These are phyloP conservation scores for Trichoderma orchidacearum DNA, from an alignment of 495 filamentous ascomycete species.

Conservation along the genomic window DNA sequence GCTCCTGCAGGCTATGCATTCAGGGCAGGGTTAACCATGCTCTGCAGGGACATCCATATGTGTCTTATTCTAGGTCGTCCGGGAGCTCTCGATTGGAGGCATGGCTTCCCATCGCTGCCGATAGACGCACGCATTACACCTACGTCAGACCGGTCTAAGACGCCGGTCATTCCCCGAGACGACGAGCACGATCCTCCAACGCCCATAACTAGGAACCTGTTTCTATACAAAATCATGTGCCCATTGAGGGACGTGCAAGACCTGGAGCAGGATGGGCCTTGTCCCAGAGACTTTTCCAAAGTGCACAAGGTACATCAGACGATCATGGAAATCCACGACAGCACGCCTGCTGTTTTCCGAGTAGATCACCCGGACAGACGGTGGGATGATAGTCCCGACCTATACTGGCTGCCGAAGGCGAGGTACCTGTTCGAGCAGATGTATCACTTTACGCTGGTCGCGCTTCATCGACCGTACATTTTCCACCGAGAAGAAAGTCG, in stretches of 20 bases:
- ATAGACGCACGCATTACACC: constrained; percentile 17
- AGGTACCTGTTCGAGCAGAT: constrained; percentile 32
- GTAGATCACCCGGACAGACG: constrained; percentile 39
- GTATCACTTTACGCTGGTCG: constrained; percentile 39
- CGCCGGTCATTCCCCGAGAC: constrained; percentile 17
- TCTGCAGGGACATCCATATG: constrained; percentile 38
- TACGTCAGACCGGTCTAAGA: constrained; percentile 17
- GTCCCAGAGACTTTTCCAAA: constrained; percentile 28
- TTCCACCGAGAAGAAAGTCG: constrained; percentile 40
- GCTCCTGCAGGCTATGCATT: neutral
- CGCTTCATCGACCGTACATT: constrained; percentile 48
- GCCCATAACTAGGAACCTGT: constrained; percentile 24
- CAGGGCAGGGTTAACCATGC: neutral
- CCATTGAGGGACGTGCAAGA: constrained; percentile 23
- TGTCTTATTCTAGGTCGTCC: constrained; percentile 45
- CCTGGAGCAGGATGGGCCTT: constrained; percentile 37
- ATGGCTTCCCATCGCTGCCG: constrained; percentile 24
- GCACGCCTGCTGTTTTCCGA: constrained; percentile 38
- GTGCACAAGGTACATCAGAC: constrained; percentile 40
- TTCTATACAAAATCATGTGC: constrained; percentile 17
- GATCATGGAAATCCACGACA: constrained; percentile 29
- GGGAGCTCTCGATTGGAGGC: constrained; percentile 33
- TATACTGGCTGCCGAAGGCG: constrained; percentile 37
- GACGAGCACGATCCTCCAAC: constrained; percentile 26
- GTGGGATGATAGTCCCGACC: constrained; percentile 33